Percentiles rank a stretch among this genome's conserved stretches.
These are phyloP conservation scores for Moniliophthora roreri DNA, from an alignment of 1,284 basidiomycete genomes.

Conservation along the genomic window DNA sequence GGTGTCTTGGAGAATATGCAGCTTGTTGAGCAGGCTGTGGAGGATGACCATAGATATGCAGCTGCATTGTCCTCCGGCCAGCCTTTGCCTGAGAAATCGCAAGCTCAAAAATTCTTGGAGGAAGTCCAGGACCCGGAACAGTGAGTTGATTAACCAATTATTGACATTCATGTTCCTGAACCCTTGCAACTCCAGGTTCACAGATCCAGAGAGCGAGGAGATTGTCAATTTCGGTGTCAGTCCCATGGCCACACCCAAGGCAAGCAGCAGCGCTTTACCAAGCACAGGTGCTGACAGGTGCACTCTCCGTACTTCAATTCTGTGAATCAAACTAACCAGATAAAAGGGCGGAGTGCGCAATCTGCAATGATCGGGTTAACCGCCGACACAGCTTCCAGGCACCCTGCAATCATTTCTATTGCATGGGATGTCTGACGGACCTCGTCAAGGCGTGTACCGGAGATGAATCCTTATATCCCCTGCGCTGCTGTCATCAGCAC, in stretches of 20 bases:
- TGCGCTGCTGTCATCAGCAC: constrained; percentile 37
- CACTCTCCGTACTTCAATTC: too few species aligned
- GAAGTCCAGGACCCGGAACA: constrained; percentile 18
- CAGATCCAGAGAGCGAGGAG: too few species aligned
- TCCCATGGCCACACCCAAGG: too few species aligned
- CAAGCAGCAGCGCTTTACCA: not conserved
- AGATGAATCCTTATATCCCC: constrained; percentile 36
- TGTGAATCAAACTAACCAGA: too few species aligned
- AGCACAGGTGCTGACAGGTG: not conserved
- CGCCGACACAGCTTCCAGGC: constrained; percentile 21
- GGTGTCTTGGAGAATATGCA: constrained; percentile 24
- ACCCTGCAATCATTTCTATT: constrained; percentile 24
- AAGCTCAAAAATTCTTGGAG: constrained; percentile 24
- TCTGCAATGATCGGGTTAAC: constrained; percentile 27
- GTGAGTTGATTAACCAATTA: too few species aligned
- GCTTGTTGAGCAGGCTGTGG: constrained; percentile 28
- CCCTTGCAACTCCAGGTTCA: too few species aligned
- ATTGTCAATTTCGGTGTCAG: too few species aligned
- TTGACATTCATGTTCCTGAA: too few species aligned
- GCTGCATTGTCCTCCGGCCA: constrained; percentile 29
- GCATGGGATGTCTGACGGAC: constrained; percentile 20
- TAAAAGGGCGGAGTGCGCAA: constrained; percentile 28
- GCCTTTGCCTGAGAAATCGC: constrained; percentile 24
- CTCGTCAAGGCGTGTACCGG: constrained; percentile 30
- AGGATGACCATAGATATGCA: constrained; percentile 35